phyloP scores from a whole-genome alignment of 352 stramenopile genomes.

The Globisporangium splendens region DNA sequence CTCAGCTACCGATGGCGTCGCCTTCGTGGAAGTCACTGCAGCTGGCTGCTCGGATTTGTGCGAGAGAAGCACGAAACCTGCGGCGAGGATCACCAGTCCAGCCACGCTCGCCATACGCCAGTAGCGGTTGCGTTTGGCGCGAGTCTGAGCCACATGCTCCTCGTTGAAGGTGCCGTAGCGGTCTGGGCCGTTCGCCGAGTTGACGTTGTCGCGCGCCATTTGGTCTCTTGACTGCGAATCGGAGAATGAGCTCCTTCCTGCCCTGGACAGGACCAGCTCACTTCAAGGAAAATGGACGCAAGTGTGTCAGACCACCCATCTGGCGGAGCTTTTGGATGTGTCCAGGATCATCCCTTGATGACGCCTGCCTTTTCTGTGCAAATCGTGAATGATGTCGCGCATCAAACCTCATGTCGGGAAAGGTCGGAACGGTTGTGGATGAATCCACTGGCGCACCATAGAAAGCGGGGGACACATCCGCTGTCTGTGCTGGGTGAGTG shows the following conservation, averaged over 20 bases:
- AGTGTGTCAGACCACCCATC: too few relatives aligned
- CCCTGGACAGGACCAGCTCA: too few relatives aligned
- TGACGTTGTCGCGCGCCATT: constrained; percentile 2
- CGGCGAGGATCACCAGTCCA: constrained; percentile 1
- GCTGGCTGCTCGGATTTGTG: neutral
- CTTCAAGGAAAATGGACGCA: too few relatives aligned
- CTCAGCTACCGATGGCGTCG: neutral
- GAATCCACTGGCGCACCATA: too few relatives aligned
- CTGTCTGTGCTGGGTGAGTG: too few relatives aligned
- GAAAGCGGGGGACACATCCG: too few relatives aligned
- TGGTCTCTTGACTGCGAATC: neutral
- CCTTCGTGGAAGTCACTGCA: neutral
- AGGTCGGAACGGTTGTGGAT: too few relatives aligned
- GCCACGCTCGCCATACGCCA: constrained; percentile 13
- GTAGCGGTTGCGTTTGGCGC: neutral
- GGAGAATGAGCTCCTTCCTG: constrained; percentile 3
- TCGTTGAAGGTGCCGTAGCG: constrained; percentile 7
- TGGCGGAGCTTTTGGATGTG: too few relatives aligned
- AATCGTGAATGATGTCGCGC: too few relatives aligned
- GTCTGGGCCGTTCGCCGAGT: constrained; percentile 1
- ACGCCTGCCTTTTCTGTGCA: too few relatives aligned
- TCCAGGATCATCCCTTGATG: too few relatives aligned
- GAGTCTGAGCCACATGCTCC: neutral
- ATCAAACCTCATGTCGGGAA: too few relatives aligned
- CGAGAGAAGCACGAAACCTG: constrained; percentile 7